phyloP scores from a whole-genome alignment of 495 filamentous ascomycete genomes.

The Clavariopsis aquatica region DNA sequence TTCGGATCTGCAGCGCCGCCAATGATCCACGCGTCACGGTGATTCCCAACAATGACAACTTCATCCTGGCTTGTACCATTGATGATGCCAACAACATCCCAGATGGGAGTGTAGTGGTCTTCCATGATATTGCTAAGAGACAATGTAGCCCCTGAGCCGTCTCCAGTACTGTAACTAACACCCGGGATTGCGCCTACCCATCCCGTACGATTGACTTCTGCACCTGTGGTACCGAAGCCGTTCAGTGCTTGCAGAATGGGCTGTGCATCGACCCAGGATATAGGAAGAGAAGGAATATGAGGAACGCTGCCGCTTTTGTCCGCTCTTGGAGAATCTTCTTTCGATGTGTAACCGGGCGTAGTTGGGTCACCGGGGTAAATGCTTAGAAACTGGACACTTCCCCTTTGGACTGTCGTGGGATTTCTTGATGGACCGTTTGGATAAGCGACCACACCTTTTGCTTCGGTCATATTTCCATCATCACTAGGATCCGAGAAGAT shows the following conservation, averaged over 20 bases:
- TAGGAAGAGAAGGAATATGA: constrained; percentile 43
- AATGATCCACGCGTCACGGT: constrained; percentile 47
- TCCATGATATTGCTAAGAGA: constrained; percentile 39
- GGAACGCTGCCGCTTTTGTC: constrained; percentile 34
- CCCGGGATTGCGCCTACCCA: constrained; percentile 42
- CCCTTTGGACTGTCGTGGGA: constrained; percentile 40
- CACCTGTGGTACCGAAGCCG: constrained; percentile 36
- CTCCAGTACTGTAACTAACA: constrained; percentile 40
- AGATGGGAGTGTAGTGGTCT: constrained; percentile 37
- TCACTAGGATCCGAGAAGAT: constrained; percentile 43
- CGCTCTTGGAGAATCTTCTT: constrained; percentile 33
- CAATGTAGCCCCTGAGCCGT: constrained; percentile 33
- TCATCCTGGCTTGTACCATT: constrained; percentile 45
- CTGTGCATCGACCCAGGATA: constrained; percentile 42
- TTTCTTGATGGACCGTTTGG: constrained; percentile 44
- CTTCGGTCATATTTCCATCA: constrained; percentile 42
- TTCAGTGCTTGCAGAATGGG: constrained; percentile 42
- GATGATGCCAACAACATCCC: constrained; percentile 44
- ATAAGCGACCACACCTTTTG: constrained; percentile 42
- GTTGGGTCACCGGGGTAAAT: constrained; percentile 44
- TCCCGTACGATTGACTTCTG: constrained; percentile 38
- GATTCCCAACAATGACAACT: constrained; percentile 42
- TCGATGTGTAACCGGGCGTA: constrained; percentile 44
- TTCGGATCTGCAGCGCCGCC: constrained; percentile 52
- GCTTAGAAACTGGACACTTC: constrained; percentile 38